A percentile compares a stretch with the other conserved stretches of the same genome.
Conservation (phyloP, 306 rosid species). For the Trifolium subterraneum region DNA sequence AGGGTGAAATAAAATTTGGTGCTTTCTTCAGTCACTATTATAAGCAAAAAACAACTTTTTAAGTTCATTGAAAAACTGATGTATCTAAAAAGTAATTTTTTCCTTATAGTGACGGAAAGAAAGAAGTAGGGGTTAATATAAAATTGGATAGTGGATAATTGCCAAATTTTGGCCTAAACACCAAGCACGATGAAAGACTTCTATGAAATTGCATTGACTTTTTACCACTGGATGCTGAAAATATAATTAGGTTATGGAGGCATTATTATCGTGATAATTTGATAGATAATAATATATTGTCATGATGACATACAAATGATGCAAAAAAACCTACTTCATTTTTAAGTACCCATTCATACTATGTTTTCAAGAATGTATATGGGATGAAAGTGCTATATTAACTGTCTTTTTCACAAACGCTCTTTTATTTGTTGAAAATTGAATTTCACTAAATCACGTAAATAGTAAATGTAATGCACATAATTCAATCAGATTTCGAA, state of each 20-base stretch:
- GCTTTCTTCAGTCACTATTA: too few species aligned
- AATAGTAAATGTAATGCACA: too few species aligned
- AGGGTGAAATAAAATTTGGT: not conserved
- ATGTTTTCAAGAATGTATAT: not conserved
- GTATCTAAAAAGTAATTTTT: too few species aligned
- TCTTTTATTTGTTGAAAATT: too few species aligned
- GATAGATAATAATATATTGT: not conserved
- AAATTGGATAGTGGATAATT: not conserved
- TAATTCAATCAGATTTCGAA: too few species aligned
- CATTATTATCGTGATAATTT: conserved; percentile 12
- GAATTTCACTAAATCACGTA: too few species aligned
- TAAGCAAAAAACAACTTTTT: too few species aligned
- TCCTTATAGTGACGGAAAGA: too few species aligned
- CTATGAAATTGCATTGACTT: conserved; percentile 27
- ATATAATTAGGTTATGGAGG: not conserved
- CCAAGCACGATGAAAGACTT: conserved; percentile 23
- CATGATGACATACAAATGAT: conserved; percentile 4
- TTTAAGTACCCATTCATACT: not conserved
- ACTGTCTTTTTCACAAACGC: too few species aligned
- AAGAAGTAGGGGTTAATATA: not conserved
- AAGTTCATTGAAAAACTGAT: too few species aligned
- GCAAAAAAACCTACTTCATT: not conserved
- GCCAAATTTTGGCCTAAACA: conserved; percentile 16
- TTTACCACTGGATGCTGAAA: conserved; percentile 6
- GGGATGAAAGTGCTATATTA: not conserved